Conservation (phyloP, 306 rosid genomes). For the Cucumis hystrix region DNA sequence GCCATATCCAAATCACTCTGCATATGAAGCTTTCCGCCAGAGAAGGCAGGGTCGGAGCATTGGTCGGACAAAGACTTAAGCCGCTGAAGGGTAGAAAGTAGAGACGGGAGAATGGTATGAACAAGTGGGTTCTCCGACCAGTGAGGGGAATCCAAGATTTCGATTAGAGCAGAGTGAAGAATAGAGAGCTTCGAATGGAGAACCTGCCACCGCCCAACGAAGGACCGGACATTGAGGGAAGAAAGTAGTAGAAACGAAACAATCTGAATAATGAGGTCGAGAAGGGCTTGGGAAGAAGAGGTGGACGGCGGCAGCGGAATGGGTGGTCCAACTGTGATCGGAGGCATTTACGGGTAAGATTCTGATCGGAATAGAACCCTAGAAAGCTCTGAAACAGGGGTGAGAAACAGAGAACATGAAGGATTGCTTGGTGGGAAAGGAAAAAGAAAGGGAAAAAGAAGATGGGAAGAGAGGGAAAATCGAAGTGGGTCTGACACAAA, state of each 20-base stretch:
- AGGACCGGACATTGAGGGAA: constrained; percentile 27
- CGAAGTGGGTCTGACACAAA: constrained; percentile 8
- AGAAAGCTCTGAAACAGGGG: neutral
- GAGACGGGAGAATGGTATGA: constrained; percentile 39
- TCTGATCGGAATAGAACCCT: neutral
- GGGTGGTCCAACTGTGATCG: neutral
- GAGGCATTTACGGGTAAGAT: constrained; percentile 2
- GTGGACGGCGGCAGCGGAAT: constrained; percentile 8
- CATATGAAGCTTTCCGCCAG: constrained; percentile 47
- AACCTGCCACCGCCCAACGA: constrained; percentile 38
- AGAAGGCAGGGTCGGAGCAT: constrained; percentile 20
- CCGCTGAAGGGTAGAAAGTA: constrained; percentile 41
- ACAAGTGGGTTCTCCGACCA: constrained; percentile 45
- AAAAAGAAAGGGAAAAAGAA: neutral
- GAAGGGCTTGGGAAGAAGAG: constrained; percentile 29
- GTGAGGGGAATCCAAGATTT: constrained; percentile 29
- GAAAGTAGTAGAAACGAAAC: constrained; percentile 28
- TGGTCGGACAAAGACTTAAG: constrained; percentile 28
- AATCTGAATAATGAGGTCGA: constrained; percentile 28
- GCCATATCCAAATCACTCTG: constrained; percentile 58
- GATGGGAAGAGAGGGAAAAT: neutral
- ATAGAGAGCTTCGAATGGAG: constrained; percentile 29
- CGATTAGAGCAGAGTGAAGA: constrained; percentile 20
- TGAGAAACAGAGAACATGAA: neutral
- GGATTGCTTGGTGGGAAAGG: constrained; percentile 21